phyloP scores from a whole-genome alignment of 768 basidiomycete species.

The Trametes elegans region DNA sequence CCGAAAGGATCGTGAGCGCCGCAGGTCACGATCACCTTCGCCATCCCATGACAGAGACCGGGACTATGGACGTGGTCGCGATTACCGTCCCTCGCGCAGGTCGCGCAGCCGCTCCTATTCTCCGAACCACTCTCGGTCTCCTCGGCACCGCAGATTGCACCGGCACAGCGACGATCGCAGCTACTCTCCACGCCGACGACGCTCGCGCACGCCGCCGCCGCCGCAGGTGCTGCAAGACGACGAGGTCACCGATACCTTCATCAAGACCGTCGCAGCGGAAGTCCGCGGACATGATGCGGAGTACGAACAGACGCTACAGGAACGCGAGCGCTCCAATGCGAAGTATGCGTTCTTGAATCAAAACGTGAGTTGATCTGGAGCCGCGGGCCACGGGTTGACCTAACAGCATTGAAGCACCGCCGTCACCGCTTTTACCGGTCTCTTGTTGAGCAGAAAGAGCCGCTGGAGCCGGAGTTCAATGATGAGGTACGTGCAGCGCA shows the following conservation, averaged over 20 bases:
- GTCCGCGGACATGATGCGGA: constrained; percentile 76
- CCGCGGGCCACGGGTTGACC: not conserved
- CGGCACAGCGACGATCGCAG: constrained; percentile 47
- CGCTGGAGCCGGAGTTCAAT: constrained; percentile 68
- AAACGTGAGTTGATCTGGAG: constrained; percentile 40
- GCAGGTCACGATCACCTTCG: constrained; percentile 44
- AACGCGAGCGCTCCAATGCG: constrained; percentile 76
- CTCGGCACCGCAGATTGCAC: constrained; percentile 33
- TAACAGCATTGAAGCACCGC: constrained; percentile 50
- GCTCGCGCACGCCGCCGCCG: constrained; percentile 30
- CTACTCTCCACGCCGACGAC: constrained; percentile 43
- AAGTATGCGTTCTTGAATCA: constrained; percentile 76
- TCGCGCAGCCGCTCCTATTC: constrained; percentile 39
- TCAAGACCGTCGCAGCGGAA: constrained; percentile 82
- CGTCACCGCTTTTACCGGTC: constrained; percentile 70
- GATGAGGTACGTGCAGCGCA: constrained; percentile 56
- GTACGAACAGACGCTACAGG: constrained; percentile 72
- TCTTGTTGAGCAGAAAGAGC: constrained; percentile 55
- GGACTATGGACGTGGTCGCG: constrained; percentile 32
- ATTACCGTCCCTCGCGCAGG: constrained; percentile 34
- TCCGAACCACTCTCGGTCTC: constrained; percentile 25
- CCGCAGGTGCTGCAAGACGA: constrained; percentile 50
- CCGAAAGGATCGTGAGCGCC: constrained; percentile 32
- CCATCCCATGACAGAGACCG: constrained; percentile 39
- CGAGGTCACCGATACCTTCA: constrained; percentile 78